These are phyloP conservation scores for Pseudocercospora ulei DNA, from an alignment of 2,329 filamentous ascomycete species.

Conservation along the genomic window DNA sequence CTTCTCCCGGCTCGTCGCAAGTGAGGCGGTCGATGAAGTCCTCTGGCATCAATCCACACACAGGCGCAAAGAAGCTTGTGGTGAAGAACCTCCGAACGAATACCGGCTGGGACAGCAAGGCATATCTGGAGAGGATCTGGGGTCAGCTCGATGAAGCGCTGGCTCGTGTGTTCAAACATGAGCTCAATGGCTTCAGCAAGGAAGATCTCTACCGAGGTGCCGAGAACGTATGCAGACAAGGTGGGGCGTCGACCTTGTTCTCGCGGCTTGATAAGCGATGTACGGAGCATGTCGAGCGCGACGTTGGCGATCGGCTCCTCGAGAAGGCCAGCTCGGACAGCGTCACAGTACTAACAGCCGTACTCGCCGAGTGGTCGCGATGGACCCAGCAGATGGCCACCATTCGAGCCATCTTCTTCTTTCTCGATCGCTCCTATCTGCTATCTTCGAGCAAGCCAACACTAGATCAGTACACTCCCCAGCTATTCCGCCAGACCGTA, in stretches of 20 bases:
- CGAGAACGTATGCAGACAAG: slow-evolving; percentile 80
- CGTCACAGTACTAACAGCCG: slow-evolving; percentile 53
- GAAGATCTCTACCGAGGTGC: slow-evolving; percentile 84
- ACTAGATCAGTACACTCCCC: slow-evolving; percentile 71
- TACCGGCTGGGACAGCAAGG: slow-evolving; percentile 56
- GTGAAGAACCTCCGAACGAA: slow-evolving; percentile 78
- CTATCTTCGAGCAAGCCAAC: slow-evolving; percentile 62
- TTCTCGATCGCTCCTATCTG: slow-evolving; percentile 81
- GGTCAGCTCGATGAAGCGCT: slow-evolving; percentile 64
- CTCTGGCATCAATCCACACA: slow-evolving; percentile 57
- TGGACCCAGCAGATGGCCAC: slow-evolving; percentile 74
- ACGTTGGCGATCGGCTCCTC: slow-evolving; percentile 51
- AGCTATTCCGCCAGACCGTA: slow-evolving; percentile 59
- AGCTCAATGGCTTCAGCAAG: slow-evolving; percentile 54
- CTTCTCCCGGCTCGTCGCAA: slow-evolving; percentile 27
- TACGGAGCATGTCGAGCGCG: slow-evolving; percentile 51
- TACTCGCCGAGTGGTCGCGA: slow-evolving; percentile 57
- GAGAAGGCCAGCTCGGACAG: slow-evolving; percentile 49
- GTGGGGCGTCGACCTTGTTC: slow-evolving; percentile 59
- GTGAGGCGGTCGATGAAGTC: slow-evolving; percentile 26
- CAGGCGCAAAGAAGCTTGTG: slow-evolving; percentile 74
- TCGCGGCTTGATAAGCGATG: slow-evolving; percentile 56
- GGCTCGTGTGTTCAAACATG: slow-evolving; percentile 58
- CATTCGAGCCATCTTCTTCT: slow-evolving; percentile 84
- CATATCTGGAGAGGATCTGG: slow-evolving; percentile 70